Base-by-base conservation (phyloP, 345 rosid genomes). In the Acer campestre region DNA sequence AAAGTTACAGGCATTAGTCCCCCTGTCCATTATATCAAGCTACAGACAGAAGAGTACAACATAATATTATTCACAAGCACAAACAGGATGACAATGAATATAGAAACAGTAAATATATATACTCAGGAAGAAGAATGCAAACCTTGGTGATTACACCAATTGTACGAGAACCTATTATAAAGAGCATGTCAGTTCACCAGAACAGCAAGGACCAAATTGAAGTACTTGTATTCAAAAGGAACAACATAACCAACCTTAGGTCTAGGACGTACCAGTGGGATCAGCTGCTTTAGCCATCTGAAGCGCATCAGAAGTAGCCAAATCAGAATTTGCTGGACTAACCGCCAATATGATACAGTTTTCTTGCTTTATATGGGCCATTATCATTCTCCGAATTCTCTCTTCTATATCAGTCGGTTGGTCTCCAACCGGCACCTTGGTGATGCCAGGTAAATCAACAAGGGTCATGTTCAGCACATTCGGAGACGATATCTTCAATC, bases 1-100 rank as follows among this genome's bases (percentile, higher is more conserved):
- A 68, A 91, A 84, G 70, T 86, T 87, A 68, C 90, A 83, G 46
- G 89, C 95, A 83, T 89, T 72, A 4, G 91, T 89, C 25, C 93
- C 93, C 80, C 86, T 85, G 81, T 91, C 95, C 93, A 89, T 91
- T 74, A 91, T 91, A 88, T 91, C 95, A 83, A 91, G 85, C 95
- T 91, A 86, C 74, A 77, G 9, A 51, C 69, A 81, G 23, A 68
- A 77, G 46, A 73, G 53, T 0, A 73, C 55, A 61, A 71, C n/a
- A 66, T 55, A 4, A 38, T 23, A 77, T 51, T 6, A 16, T 73
- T 58, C 67, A 67, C 18, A 80, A 77, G 69, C 69, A 74, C 68
- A 77, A 27, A 58, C 23, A 63, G 69, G 7, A 40, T 2, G 16
- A n/a, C 22, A 27, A 22, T 27, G 14, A 58, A 66, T 29, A 31